Evolutionary conservation across 2,329 filamentous ascomycete genomes (phyloP).

Genomic region (Aspergillus eucalypticola): DNA sequence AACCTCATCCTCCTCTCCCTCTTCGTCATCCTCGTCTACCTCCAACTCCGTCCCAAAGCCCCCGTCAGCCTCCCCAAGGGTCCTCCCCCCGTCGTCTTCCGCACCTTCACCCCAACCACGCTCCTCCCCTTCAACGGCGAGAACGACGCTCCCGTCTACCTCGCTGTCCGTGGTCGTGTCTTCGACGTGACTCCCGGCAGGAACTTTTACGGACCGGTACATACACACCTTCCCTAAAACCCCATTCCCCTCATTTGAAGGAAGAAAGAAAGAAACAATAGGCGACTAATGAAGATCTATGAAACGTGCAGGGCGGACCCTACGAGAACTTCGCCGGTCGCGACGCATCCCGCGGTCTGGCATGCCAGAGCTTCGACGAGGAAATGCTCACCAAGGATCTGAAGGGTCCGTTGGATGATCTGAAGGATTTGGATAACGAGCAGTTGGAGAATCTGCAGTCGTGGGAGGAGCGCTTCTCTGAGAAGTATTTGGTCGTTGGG

Average conservation of each 20-base stretch:
- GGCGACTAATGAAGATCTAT: neutral
- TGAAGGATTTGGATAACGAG: constrained; percentile 70
- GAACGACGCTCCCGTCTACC: constrained; percentile 73
- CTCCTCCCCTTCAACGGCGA: constrained; percentile 84
- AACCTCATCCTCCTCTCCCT: constrained; percentile 63
- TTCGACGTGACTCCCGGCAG: constrained; percentile 86
- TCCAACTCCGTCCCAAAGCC: constrained; percentile 58
- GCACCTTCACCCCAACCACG: constrained; percentile 78
- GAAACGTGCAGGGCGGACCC: constrained; percentile 65
- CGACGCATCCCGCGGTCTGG: constrained; percentile 84
- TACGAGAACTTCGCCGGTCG: constrained; percentile 96
- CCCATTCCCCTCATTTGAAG: neutral
- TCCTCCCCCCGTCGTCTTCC: constrained; percentile 74
- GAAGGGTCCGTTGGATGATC: constrained; percentile 75
- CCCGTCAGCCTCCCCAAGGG: constrained; percentile 54
- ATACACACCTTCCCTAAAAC: constrained; percentile 4
- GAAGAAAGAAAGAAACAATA: neutral
- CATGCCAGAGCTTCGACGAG: constrained; percentile 89
- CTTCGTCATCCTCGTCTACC: constrained; percentile 58
- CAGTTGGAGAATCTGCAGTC: constrained; percentile 80
- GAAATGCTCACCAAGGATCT: constrained; percentile 93
- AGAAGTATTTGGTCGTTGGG: constrained; percentile 96
- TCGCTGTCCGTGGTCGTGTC: constrained; percentile 86
- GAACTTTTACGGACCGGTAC: constrained; percentile 87
- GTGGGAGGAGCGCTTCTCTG: constrained; percentile 90